phyloP scores from a whole-genome alignment of 306 rosid genomes.

The Luffa aegyptiaca region DNA sequence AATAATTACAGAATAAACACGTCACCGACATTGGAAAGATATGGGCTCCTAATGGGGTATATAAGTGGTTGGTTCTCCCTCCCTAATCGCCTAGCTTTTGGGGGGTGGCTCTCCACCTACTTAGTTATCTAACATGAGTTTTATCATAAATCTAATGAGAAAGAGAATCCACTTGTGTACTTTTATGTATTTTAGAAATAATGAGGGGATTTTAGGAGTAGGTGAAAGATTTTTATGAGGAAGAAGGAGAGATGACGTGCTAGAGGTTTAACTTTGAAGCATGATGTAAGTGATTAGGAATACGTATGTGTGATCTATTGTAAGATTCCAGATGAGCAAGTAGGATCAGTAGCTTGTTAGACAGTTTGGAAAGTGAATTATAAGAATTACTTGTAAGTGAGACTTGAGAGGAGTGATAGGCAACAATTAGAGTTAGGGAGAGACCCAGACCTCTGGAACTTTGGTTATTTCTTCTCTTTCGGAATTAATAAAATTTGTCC shows the following conservation, averaged over 20 bases:
- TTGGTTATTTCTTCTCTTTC: neutral
- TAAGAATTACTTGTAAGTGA: neutral
- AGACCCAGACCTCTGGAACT: neutral
- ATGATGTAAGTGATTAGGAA: neutral
- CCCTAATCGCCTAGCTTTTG: too few relatives aligned
- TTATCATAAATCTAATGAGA: neutral
- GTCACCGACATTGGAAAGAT: too few relatives aligned
- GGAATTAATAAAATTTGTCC: neutral
- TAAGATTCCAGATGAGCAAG: neutral
- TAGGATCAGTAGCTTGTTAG: neutral
- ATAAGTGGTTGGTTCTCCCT: too few relatives aligned
- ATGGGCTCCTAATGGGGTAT: too few relatives aligned
- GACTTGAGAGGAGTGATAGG: neutral
- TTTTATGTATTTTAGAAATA: neutral
- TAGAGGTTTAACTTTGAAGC: neutral
- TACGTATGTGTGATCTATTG: neutral
- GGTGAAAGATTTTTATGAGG: neutral
- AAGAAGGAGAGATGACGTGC: neutral
- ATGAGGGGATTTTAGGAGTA: neutral
- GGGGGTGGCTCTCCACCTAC: too few relatives aligned
- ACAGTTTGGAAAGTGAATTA: neutral
- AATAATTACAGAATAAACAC: too few relatives aligned
- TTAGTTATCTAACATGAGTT: too few relatives aligned
- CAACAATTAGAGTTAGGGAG: neutral
- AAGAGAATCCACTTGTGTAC: neutral